Base-by-base conservation (phyloP, 768 basidiomycete species). In the Trametes punicea region DNA sequence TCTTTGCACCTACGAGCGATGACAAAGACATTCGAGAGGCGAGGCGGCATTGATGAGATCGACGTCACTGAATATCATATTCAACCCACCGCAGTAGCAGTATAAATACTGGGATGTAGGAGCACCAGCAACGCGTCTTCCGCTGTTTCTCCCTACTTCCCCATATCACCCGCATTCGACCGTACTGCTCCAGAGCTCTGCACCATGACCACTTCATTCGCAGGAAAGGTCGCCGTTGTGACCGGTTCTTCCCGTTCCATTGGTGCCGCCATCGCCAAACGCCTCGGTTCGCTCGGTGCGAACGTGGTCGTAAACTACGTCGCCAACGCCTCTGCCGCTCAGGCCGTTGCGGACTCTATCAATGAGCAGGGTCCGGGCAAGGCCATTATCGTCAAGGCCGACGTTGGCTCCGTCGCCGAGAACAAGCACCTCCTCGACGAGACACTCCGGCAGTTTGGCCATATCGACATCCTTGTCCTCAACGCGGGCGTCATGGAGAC, bases 161-260 rank as follows among this genome's bases (percentile, higher is more conserved):
- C n/a, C n/a, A n/a, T 36, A n/a, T 36, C 15, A 36, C 13, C 15
- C 34, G 34, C 15, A 36, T n/a, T 4, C 13, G 34, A 10, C 34
- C 34, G 34, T 4, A 5, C 34, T 16, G 8, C n/a, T 9, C 6
- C n/a, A 7, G 4, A n/a, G 4, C 34, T 8, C 7, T 31, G 34
- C 6, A 5, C 15, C 15, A 57, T 62, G 61, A 46, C 56, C 21
- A 26, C 46, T 23, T 61, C 64, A 1, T 63, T 67, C 50, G 13
- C 59, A 34, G 67, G 67, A 57, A 69, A 69, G 51, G 64, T 69
- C 51, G 66, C 67, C 13, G 68, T 84, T 44, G 76, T 84, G 36
- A 84, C 83, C 16, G 82, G 83, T 27, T 82, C 82, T 6, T 83
- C 83, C 13, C 78, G 81, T 10, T 77, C 75, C 16, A 84, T 82